A percentile compares a stretch with the other conserved stretches of the same genome.
Conservation (phyloP, 176 grass and related monocot genomes). For the Avena insularis region DNA sequence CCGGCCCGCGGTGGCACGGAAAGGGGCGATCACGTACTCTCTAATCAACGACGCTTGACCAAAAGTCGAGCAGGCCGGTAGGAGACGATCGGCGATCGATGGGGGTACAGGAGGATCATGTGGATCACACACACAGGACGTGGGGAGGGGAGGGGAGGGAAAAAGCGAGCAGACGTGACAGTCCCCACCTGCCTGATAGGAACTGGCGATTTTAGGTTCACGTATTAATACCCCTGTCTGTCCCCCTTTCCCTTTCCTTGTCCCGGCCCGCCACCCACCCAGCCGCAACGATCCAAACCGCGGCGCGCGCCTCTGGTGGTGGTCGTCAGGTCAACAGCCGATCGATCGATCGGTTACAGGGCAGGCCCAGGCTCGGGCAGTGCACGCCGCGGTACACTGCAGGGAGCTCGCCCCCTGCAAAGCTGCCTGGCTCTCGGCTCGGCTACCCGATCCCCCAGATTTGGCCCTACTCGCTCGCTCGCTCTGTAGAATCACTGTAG, state of each 20-base stretch:
- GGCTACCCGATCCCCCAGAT: not conserved
- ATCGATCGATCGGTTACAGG: not conserved
- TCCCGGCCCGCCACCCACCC: not conserved
- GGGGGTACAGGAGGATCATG: not conserved
- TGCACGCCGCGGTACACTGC: not conserved
- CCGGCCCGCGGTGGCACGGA: not conserved
- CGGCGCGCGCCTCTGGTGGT: not conserved
- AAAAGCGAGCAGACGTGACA: not conserved
- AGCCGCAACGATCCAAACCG: not conserved
- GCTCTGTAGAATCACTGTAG: not conserved
- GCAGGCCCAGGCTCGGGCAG: not conserved
- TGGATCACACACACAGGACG: conserved; percentile 29
- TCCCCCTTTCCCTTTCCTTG: not conserved
- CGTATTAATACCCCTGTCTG: conserved; percentile 29
- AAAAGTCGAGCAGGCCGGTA: not conserved
- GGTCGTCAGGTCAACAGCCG: conserved; percentile 32
- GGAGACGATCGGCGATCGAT: not conserved
- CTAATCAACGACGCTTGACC: not conserved
- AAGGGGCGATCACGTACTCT: not conserved
- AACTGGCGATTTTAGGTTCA: conserved; percentile 53
- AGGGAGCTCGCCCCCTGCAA: conserved; percentile 33
- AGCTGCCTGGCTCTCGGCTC: conserved; percentile 30
- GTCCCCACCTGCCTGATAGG: conserved; percentile 34
- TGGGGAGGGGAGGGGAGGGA: not conserved
- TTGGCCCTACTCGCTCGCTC: not conserved